Evolutionary conservation across 441 rosid genomes (phyloP), one percentile per base, ranked within the genome.

Genomic region (Jatropha podagrica): DNA sequence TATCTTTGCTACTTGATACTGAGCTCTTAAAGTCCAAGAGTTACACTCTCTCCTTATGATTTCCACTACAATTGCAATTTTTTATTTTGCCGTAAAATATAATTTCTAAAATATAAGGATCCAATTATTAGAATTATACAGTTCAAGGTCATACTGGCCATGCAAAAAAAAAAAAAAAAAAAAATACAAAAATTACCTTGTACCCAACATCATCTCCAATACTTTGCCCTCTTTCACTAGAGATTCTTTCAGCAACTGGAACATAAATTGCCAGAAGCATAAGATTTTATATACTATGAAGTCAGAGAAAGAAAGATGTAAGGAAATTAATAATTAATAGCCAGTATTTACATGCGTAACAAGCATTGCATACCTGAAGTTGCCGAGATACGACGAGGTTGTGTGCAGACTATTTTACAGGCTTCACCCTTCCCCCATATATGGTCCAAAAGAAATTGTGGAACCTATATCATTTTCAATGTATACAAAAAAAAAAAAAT

Each of bases 381-480:
- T 38, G 99, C 98, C 14, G 98, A 96, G 79, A 96, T 92, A 79
- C 99, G 97, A 72, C 99, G 95, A 77, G 99, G 99, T 83, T 95
- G 99, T 67, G 99, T 91, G 84, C 99, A 96, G 32, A 96, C 80
- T 82, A 96, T 92, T 85, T 96, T 96, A 76, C 99, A 93, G 20
- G 85, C 81, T 81, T 91, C 87, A 23, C 91, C 87, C 81, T 85
- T 89, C 78, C 83, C 87, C 99, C 98, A 92, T 91, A 86, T 86
- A 75, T 88, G 76, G 69, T 96, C 97, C 85, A 96, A 84, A 75
- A 96, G 82, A 88, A 78, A 93, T 85, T 93, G 99, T 48, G 98
- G 99, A 41, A 93, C 97, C 97, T 96, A 83, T 64, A 83, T 78
- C 61, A 82, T 69, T 72, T 66, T 61, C 14, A 14, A 51, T 9